Base-by-base conservation (phyloP, 2,329 filamentous ascomycete species). In the Didymella pinodella region DNA sequence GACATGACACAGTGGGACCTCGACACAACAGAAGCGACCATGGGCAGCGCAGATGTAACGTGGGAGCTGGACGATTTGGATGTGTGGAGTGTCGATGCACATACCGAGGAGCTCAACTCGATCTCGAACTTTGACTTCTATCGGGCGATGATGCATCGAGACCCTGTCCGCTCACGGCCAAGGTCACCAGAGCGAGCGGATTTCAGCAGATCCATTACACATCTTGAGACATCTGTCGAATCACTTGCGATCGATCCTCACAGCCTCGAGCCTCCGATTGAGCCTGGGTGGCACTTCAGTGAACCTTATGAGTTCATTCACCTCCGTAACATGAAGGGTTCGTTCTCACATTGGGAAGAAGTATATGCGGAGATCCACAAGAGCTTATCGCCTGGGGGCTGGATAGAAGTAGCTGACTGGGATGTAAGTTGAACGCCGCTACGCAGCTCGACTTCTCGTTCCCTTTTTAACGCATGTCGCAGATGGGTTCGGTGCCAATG, bases 281-380 rank as follows among this genome's bases (percentile, higher is more conserved):
- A 68, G 45, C 69, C 69, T 1, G 74, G 75, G 22, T 84, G 82
- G 82, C 77, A 81, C 41, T 83, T 82, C 58, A 78, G 78, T 54
- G 74, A 80, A 6, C 75, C 78, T 0, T 84, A 82, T 67, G 81
- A 83, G 52, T 74, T 83, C 31, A 80, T 84, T 47, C 82, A 84
- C 60, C 64, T 83, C 8, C 80, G 82, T 48, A 78, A 78, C 46
- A 75, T 84, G 50, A 79, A 79, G 28, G 82, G 82, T 32, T 78
- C 77, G 4, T 83, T 84, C 57, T 66, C 75, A 6, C 76, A 82
- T 59, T 84, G 82, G 82, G 63, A 72, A 29, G 66, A 68, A 5
- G 75, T 83, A 22, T 84, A 83, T 63, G 66, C 71, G 18, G 79
- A 83, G 57, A 79, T 79, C 2, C 79, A 80, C 58, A 73, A 78